A percentile compares a stretch with the other conserved stretches of the same genome.
These are phyloP conservation scores for Fulvia fulva DNA, from an alignment of 2,329 filamentous ascomycete species.

Conservation along the genomic window DNA sequence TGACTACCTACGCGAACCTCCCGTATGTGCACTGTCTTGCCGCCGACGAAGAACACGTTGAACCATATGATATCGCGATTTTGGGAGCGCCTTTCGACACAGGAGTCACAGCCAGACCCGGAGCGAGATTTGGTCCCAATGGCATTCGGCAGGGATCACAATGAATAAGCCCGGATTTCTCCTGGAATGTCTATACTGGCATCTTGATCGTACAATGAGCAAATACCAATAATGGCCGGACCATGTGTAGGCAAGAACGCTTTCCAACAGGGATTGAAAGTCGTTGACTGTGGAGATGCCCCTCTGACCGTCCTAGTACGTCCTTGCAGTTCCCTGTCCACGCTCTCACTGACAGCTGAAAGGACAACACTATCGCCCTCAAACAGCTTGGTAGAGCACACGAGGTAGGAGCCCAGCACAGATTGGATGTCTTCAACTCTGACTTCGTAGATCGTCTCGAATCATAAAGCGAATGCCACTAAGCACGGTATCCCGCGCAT, in stretches of 20 bases:
- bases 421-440: neutral
- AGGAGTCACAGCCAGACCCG: conserved; percentile 50
- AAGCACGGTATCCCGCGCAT: conserved; percentile 48
- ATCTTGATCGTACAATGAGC: conserved; percentile 1
- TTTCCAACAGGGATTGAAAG: conserved; percentile 45
- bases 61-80: conserved; percentile 56
- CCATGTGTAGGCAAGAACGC: conserved; percentile 12
- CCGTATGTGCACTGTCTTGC: conserved; percentile 47
- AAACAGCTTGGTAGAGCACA: conserved; percentile 53
- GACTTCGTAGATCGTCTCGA: conserved; percentile 41
- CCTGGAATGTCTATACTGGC: conserved; percentile 50
- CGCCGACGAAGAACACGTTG: conserved; percentile 33
- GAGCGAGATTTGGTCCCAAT: conserved; percentile 51
- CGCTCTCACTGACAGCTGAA: neutral
- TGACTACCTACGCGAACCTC: conserved; percentile 47
- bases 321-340: neutral
- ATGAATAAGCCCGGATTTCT: conserved; percentile 41
- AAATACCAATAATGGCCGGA: neutral
- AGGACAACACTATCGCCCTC: conserved; percentile 53
- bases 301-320: conserved; percentile 40
- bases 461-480: conserved; percentile 39
- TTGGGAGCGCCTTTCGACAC: conserved; percentile 75
- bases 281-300: conserved; percentile 55
- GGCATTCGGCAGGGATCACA: conserved; percentile 50
- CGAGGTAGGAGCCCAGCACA: conserved; percentile 34